Evolutionary conservation across 2,329 filamentous ascomycete species (phyloP), one percentile per base, ranked within the genome.

Genomic region (Lasiodiplodia hormozganensis): DNA sequence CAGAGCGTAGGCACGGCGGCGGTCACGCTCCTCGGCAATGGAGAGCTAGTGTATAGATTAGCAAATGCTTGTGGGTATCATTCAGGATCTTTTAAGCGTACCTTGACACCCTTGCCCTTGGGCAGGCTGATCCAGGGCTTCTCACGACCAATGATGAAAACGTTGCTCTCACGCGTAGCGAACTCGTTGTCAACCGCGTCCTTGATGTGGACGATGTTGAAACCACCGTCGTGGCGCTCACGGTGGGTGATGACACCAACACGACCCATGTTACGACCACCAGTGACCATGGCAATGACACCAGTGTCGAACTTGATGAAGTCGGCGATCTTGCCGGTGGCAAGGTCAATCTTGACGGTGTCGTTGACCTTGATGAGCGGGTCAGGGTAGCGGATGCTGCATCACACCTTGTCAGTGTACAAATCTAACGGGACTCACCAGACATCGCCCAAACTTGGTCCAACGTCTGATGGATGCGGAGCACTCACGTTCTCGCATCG

Each of bases 401-500:
- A 75, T 53, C 40, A 49, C 43, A 53, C 65, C 70, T 78, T 70
- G 76, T 84, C 77, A 82, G 82, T 78, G 79, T 74, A 71, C 49
- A 34, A 47, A 38, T 40, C 23, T 43, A 74, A 70, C 74, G 75
- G 47, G 36, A 68, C 74, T 72, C 65, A 53, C 62, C 70, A 69
- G 74, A 78, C 77, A 82, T 87, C 85, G 85, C 94, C 94, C 97
- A 96, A 97, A 88, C 92, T 96, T 96, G 93, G 93, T 95, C 93
- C 95, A 97, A 97, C 95, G 95, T 91, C 95, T 97, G 95, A 97
- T 94, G 96, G 94, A 97, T 93, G 92, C 92, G 86, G 89, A 91
- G 89, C 92, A 98, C 95, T 97, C 89, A 99, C 95, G 96, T 99
- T 94, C 96, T 92, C 87, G 96, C 96, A 96, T 99, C 96, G 93